Base-by-base conservation (phyloP, 1,139 yeast genomes). In the Blastobotrys ciferrii region DNA sequence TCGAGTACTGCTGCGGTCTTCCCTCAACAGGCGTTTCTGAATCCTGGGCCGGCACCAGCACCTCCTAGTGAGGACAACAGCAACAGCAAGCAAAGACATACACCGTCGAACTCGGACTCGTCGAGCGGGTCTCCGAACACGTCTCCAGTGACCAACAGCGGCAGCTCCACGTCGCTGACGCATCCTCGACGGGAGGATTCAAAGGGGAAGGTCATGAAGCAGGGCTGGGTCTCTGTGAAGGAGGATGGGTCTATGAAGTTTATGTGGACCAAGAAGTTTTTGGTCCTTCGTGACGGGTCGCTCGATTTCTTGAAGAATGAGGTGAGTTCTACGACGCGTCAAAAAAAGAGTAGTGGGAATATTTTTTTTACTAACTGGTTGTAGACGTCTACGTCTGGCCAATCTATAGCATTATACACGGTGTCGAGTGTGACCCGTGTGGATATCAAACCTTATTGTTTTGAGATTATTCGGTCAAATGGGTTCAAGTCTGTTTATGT, bases 161-260 rank as follows among this genome's bases (percentile, higher is more conserved):
- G 28, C 28, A 23, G 28, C 28, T 5, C 28, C 28, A 23, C 28
- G 28, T 40, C 55, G 14, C 43, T 37, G 41, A 46, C 44, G 25
- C 44, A 17, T 7, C 47, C 46, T 3, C 46, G 46, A 28, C 49
- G 49, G 11, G 53, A 50, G 39, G 53, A 50, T 19, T 20, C 48
- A 19, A 49, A 43, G 25, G 47, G 49, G 23, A 32, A 40, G 32
- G 36, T 50, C 23, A 43, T 47, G 49, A 66, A 64, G 49, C 74
- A 73, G 49, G 97, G 98, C 0, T 91, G 96, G 95, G 91, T 87
- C 20, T 87, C 87, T 49, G 82, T 88, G 49, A 89, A 88, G 65
- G 98, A 91, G 60, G 98, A 91, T 59, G 96, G 96, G 18, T 56
- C 68, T 15, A 69, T 72, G 55, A 80, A 89, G 12, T 88, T 91